Percentiles rank a stretch among this genome's conserved stretches.
Evolutionary conservation across 2,329 filamentous ascomycete species (phyloP).

Genomic region (Meredithiella fracta): DNA sequence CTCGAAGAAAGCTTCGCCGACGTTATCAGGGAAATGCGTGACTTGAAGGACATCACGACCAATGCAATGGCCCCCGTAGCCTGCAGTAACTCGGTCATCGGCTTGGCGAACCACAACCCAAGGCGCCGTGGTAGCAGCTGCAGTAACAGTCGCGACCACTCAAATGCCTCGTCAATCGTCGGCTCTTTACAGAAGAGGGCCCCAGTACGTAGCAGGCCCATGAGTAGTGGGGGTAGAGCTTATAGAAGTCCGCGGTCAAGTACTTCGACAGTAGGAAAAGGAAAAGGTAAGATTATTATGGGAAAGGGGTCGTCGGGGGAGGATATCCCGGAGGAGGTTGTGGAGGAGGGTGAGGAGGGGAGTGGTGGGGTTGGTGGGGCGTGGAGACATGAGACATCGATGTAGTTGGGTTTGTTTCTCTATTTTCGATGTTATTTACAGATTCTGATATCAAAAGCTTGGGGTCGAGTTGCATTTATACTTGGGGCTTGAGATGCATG

Average conservation of each 20-base stretch:
- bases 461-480: neutral
- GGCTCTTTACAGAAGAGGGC: neutral
- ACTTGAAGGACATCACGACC: constrained; percentile 29
- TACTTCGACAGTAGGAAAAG: neutral
- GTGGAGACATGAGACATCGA: neutral
- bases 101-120: neutral
- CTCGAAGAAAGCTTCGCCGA: constrained; percentile 82
- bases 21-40: constrained; percentile 65
- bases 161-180: neutral
- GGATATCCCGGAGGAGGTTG: constrained; percentile 2
- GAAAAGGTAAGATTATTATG: neutral
- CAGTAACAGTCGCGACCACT: constrained; percentile 4
- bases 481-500: constrained; percentile 2
- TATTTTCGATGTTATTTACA: neutral
- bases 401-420: constrained; percentile 8
- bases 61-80: constrained; percentile 31
- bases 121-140: neutral
- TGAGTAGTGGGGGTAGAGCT: constrained; percentile 1
- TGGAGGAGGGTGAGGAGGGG: neutral
- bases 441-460: constrained; percentile 11
- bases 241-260: neutral
- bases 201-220: constrained; percentile 1
- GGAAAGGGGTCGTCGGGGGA: neutral
- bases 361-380: neutral
- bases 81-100: constrained; percentile 32